Conservation (phyloP, 1,284 basidiomycete genomes). For the Ganoderma sp. region DNA sequence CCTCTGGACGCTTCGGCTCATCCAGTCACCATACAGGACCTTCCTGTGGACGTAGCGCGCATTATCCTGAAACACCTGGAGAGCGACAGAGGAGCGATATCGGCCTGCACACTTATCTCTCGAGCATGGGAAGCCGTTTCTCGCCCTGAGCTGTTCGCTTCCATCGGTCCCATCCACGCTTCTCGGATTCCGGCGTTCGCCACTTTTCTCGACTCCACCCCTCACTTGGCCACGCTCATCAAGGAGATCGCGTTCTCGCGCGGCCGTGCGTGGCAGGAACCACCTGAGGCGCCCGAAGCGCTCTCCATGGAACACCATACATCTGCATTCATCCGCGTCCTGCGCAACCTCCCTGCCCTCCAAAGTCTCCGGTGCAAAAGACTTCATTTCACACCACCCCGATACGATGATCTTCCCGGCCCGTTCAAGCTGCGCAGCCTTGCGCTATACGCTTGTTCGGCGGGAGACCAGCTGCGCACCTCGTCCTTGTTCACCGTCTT, state of each 20-base stretch:
- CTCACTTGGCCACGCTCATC: not conserved
- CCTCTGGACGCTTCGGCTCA: not conserved
- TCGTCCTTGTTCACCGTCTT: not conserved
- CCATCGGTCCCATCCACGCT: slow-evolving; percentile 4
- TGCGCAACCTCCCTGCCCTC: not conserved
- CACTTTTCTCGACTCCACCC: not conserved
- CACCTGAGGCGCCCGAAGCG: not conserved
- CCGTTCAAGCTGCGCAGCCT: not conserved
- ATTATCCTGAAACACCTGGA: not conserved
- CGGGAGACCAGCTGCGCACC: not conserved
- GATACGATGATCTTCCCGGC: not conserved
- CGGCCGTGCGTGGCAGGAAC: slow-evolving; percentile 2
- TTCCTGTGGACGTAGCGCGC: not conserved
- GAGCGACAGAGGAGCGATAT: not conserved
- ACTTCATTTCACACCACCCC: not conserved
- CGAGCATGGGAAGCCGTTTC: slow-evolving; percentile 4
- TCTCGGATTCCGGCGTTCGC: not conserved
- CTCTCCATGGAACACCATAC: not conserved
- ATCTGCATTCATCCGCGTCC: not conserved
- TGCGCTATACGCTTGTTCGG: not conserved
- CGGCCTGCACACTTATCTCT: slow-evolving; percentile 6
- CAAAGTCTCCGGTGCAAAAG: not conserved
- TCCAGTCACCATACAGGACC: not conserved
- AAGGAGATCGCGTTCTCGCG: slow-evolving; percentile 1
- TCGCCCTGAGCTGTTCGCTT: slow-evolving; percentile 4